Percentiles rank a stretch among this genome's conserved stretches.
These are phyloP conservation scores for Aspergillus sclerotiicarbonarius DNA, from an alignment of 495 filamentous ascomycete species.

Conservation along the genomic window DNA sequence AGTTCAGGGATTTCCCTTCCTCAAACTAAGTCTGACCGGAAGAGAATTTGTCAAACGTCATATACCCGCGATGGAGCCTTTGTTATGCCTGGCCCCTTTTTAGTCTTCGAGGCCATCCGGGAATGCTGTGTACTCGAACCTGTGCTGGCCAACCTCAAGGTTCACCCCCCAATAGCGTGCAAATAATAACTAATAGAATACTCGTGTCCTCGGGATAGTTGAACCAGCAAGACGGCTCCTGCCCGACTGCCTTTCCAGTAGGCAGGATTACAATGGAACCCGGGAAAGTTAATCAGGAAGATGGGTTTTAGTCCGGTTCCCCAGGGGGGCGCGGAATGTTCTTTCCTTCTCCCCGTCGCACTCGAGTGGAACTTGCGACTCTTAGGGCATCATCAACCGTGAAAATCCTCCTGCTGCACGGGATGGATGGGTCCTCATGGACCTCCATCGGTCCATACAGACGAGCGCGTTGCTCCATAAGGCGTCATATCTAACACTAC, in stretches of 20 bases:
- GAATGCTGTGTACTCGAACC: not conserved
- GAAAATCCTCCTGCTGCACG: conserved; percentile 4
- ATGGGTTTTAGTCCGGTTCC: conserved; percentile 17
- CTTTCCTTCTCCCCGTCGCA: conserved; percentile 19
- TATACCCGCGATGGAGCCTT: not conserved
- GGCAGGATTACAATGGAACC: not conserved
- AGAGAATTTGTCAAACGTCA: not conserved
- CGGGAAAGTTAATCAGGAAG: conserved; percentile 20
- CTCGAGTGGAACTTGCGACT: conserved; percentile 10
- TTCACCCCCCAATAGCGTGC: not conserved
- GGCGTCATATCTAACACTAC: not conserved
- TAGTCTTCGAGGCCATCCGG: not conserved
- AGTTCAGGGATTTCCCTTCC: not conserved
- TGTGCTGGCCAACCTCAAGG: not conserved
- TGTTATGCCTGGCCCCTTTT: not conserved
- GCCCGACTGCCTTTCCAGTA: not conserved
- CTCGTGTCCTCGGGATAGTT: not conserved
- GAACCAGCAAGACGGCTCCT: not conserved
- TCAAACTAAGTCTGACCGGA: not conserved
- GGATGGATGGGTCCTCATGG: conserved; percentile 2
- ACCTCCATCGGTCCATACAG: not conserved
- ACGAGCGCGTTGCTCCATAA: no score
- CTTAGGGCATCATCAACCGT: conserved; percentile 1
- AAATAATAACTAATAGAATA: not conserved
- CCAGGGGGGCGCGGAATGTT: conserved; percentile 22